A percentile compares a stretch with the other conserved stretches of the same genome.
Evolutionary conservation across 2,329 filamentous ascomycete genomes (phyloP).

Genomic region (Paracoccidioides lutzii): DNA sequence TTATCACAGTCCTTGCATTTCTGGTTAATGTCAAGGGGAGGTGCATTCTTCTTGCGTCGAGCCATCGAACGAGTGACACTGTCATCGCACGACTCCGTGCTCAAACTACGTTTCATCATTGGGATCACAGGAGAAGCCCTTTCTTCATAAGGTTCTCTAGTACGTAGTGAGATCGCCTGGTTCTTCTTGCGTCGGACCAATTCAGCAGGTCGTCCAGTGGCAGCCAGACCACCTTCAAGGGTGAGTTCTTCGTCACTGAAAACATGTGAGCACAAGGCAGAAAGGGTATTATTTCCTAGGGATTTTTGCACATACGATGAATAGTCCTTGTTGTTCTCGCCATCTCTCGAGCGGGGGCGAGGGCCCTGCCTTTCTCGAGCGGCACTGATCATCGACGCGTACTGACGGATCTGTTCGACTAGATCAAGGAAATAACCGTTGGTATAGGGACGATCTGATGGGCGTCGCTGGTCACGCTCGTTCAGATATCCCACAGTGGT

Average conservation of each 20-base stretch:
- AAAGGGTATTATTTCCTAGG: neutral
- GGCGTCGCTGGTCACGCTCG: slow-evolving; percentile 74
- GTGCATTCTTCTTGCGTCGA: slow-evolving; percentile 83
- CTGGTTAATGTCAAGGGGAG: slow-evolving; percentile 70
- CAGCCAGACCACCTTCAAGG: slow-evolving; percentile 66
- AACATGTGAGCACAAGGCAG: slow-evolving; percentile 7
- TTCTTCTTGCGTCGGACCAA: slow-evolving; percentile 72
- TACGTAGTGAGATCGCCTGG: slow-evolving; percentile 64
- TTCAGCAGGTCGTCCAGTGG: slow-evolving; percentile 72
- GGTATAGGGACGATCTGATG: slow-evolving; percentile 79
- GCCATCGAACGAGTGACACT: slow-evolving; percentile 90
- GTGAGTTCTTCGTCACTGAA: slow-evolving; percentile 57
- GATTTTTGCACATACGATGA: slow-evolving; percentile 29
- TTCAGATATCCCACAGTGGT: slow-evolving; percentile 74
- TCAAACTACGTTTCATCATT: slow-evolving; percentile 41
- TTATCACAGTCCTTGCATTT: slow-evolving; percentile 76
- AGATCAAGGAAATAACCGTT: slow-evolving; percentile 96
- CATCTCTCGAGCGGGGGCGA: slow-evolving; percentile 12
- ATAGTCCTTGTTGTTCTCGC: slow-evolving; percentile 37
- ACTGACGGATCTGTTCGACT: slow-evolving; percentile 80
- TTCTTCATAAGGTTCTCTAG: slow-evolving; percentile 49
- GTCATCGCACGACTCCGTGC: slow-evolving; percentile 53
- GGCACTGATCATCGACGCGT: slow-evolving; percentile 71
- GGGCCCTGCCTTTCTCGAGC: slow-evolving; percentile 51
- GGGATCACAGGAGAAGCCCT: slow-evolving; percentile 19